Evolutionary conservation across 441 rosid genomes (phyloP).

Genomic region (Populus hybrid): DNA sequence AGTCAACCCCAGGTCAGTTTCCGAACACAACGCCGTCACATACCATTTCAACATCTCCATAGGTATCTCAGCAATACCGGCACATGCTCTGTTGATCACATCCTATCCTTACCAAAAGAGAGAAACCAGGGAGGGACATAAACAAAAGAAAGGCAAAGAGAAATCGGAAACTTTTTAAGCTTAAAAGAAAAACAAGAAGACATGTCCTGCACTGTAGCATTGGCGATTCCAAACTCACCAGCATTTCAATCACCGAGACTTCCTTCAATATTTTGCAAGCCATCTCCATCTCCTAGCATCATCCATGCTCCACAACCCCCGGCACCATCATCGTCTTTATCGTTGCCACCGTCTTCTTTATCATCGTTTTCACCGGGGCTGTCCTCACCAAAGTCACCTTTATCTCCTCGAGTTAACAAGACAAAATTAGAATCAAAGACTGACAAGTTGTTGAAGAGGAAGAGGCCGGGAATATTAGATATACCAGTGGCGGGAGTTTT

Average conservation of each 20-base stretch:
- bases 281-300: constrained; percentile 2
- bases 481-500: constrained; percentile 43
- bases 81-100: background rate
- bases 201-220: constrained; percentile 25
- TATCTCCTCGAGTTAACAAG: constrained; percentile 1
- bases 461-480: constrained; percentile 64
- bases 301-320: constrained; percentile 15
- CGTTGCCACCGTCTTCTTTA: background rate
- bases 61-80: background rate
- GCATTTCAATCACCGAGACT: constrained; percentile 28
- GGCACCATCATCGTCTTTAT: background rate
- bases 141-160: background rate
- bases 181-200: background rate
- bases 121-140: background rate
- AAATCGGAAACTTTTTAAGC: background rate
- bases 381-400: constrained; percentile 13
- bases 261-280: constrained; percentile 13
- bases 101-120: background rate
- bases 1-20: background rate
- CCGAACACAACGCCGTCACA: background rate
- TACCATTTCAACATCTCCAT: background rate
- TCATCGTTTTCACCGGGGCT: constrained; percentile 1
- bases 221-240: constrained; percentile 26
- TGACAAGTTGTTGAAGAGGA: constrained; percentile 50
- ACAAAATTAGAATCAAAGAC: constrained; percentile 11